A percentile compares a stretch with the other conserved stretches of the same genome.
phyloP scores from a whole-genome alignment of 768 basidiomycete genomes.

The Leccinum aurantiacum region DNA sequence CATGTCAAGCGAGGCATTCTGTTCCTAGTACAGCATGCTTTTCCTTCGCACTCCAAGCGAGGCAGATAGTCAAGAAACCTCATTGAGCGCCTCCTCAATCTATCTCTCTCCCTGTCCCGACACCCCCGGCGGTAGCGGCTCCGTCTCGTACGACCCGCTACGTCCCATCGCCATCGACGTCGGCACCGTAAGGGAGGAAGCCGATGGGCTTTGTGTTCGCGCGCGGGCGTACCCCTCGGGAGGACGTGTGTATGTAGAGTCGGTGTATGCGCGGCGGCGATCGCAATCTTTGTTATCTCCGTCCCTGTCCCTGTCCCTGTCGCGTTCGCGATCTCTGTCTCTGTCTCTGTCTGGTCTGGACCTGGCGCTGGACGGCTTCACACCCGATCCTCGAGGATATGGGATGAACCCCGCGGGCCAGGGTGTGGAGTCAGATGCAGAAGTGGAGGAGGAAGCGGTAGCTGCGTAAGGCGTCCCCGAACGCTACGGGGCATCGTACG shows the following conservation, averaged over 20 bases:
- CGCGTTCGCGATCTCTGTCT: no score
- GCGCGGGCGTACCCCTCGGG: conserved; percentile 1
- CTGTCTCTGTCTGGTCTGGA: neutral
- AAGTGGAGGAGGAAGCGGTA: neutral
- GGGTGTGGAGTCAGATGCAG: neutral
- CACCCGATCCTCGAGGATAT: conserved; percentile 2
- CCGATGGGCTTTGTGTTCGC: conserved; percentile 18
- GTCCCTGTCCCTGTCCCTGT: neutral
- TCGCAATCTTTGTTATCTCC: neutral
- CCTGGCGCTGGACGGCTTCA: neutral
- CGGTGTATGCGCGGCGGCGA: neutral
- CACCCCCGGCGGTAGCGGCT: conserved; percentile 29
- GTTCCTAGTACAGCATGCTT: no score
- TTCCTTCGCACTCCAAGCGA: no score
- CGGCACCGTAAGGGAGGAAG: neutral
- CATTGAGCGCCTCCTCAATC: no score
- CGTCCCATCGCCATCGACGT: neutral
- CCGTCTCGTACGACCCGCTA: conserved; percentile 19
- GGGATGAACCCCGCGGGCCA: conserved; percentile 25
- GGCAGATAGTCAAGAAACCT: no score
- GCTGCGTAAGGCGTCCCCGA: conserved; percentile 14
- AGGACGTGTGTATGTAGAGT: neutral
- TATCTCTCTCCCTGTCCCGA: no score
- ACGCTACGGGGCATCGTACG: conserved; percentile 5
- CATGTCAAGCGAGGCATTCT: conserved; percentile 42